Evolutionary conservation across 768 basidiomycete genomes (phyloP), one percentile per base, ranked within the genome.

Genomic region (Podaxis sp.): DNA sequence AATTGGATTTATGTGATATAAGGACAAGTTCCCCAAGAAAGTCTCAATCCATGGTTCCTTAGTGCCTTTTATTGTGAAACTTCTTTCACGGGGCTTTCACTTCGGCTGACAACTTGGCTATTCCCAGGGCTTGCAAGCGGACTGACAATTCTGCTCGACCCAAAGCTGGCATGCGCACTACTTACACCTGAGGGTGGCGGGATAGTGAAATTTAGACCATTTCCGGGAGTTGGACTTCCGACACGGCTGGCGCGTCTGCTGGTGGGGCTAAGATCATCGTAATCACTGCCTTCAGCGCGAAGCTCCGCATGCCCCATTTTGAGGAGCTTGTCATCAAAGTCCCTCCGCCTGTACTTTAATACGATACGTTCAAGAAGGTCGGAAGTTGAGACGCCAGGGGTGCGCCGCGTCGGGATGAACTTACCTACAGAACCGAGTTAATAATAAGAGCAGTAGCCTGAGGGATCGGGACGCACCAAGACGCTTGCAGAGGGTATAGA

Each of bases 391-490:
- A 98, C 85, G 7, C 94, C 93, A 0, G 93, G 93, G 3, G 97
- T 98, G 55, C 96, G 89, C 13, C 94, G 85, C 2, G 96, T 99
- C 0, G 97, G 96, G 46, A 98, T 79, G 73, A 99, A 98, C 77
- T 90, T 90, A 50, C 96, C 96, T 95, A 64, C 35, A 23, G 18
- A 44, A 5, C 27, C 14, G 14, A 21, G 54, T 46, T 36, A 60
- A 7, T 23, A 13, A 40, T 40, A 14, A 28, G 13, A 23, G 11
- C 50, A 46, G 7, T 32, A 32, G 32, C 32, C 2, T 37, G 32
- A 57, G 40, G 46, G 38, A 3, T 47, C 13, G 3, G 35, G 18
- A 63, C 84, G 46, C 59, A 91, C 95, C 96, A 70, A 84, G 83
- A 55, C 77, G 77, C 75, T 99, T 98, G 52, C 82, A 85, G 65